Conservation (phyloP, 345 rosid genomes). For the Populus tremula region DNA sequence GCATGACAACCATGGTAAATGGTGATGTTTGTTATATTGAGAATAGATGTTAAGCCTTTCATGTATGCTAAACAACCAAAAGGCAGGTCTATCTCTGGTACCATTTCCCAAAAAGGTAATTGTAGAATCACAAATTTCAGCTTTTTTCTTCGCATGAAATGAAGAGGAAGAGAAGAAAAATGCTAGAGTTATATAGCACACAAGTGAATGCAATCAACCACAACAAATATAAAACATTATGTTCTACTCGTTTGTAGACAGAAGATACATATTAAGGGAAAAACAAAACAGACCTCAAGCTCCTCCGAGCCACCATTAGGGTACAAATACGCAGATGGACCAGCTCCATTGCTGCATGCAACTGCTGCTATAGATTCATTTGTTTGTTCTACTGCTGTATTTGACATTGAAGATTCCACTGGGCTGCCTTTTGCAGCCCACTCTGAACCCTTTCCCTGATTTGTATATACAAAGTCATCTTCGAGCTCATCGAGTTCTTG, state of each 20-base stretch:
- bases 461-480: constrained; percentile 47
- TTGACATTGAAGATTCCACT: constrained; percentile 26
- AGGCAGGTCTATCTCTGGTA: no score
- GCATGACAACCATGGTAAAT: no score
- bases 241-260: neutral
- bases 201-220: neutral
- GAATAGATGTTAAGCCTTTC: no score
- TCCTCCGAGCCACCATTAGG: constrained; percentile 54
- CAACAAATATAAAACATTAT: neutral
- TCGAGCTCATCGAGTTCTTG: constrained; percentile 83
- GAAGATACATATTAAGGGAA: no score
- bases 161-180: neutral
- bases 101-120: no score
- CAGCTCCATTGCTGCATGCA: constrained; percentile 32
- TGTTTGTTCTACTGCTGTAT: constrained; percentile 6
- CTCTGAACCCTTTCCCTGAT: constrained; percentile 33
- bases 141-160: neutral
- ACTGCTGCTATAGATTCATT: constrained; percentile 15
- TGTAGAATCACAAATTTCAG: no score
- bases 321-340: constrained; percentile 33
- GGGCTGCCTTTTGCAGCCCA: constrained; percentile 19
- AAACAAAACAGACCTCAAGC: constrained; percentile 65
- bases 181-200: neutral
- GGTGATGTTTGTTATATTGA: no score
- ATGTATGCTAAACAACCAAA: no score